Evolutionary conservation across 805 yeast species (phyloP), one percentile per base, ranked within the genome.

Genomic region (Starmerella floricola): DNA sequence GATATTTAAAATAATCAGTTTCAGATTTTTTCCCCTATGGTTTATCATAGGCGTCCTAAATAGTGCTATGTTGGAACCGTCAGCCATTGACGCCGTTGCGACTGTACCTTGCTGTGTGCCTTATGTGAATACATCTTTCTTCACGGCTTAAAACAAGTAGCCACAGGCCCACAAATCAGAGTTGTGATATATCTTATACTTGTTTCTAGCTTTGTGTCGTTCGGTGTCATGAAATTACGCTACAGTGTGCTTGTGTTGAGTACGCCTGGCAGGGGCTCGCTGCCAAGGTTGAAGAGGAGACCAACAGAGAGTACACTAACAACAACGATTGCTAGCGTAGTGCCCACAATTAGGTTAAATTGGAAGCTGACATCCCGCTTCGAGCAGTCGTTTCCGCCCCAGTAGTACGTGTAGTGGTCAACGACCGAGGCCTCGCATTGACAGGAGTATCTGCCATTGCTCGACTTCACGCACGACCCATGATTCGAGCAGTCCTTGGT

Each of bases 261-360:
- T 24, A 78, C 76, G 19, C 84, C 83, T 15, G 86, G 85, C 48
- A 79, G 67, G 34, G 76, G 72, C 49, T 76, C 79, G 51, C 61
- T 60, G 16, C 83, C 86, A 46, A 76, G 64, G 29, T 65, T 56
- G 42, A 60, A 57, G 56, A 79, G 61, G 44, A 79, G 66, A 8
- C 36, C 34, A 52, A 69, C 67, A 3, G 46, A 38, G 46, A 78
- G 59, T 31, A 79, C 81, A 4, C 59, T 61, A 30, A 61, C 73
- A 36, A 74, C 62, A 17, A 72, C 59, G 40, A 77, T 58, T 2
- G 68, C 71, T 11, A 79, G 49, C 11, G 71, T 60, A 2, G 82
- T 68, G 85, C 88, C 80, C 53, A 79, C 70, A 49, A 80, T 66
- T 53, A 81, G 67, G 55, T 80, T 74, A 52, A 80, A 76, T 60